Percentiles rank a stretch among this genome's conserved stretches.
Evolutionary conservation across 495 filamentous ascomycete species (phyloP).

Genomic region (Aspergillus panamensis): DNA sequence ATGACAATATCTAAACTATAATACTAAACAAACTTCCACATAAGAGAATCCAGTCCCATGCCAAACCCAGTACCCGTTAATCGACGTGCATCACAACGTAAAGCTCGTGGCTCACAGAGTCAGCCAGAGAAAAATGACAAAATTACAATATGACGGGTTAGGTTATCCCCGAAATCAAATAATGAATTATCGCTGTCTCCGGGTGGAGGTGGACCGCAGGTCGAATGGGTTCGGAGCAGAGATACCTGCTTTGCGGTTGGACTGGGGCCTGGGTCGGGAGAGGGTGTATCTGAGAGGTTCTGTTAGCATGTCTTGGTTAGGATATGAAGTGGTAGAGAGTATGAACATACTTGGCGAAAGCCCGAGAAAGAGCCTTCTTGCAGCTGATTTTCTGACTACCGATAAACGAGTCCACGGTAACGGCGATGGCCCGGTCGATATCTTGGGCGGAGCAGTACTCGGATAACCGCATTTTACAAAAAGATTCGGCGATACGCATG

Average conservation of each 20-base stretch:
- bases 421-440: slow-evolving; percentile 95
- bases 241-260: slow-evolving; percentile 44
- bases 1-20: slow-evolving; percentile 1
- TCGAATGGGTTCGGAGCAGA: slow-evolving; percentile 30
- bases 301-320: slow-evolving; percentile 17
- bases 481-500: slow-evolving; percentile 87
- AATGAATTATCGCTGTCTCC: neutral
- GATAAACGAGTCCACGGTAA: slow-evolving; percentile 94
- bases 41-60: neutral
- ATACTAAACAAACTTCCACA: neutral
- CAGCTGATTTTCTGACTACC: slow-evolving; percentile 94
- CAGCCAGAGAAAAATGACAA: neutral
- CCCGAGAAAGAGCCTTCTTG: slow-evolving; percentile 93
- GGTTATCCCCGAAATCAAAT: neutral
- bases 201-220: neutral
- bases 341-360: slow-evolving; percentile 86
- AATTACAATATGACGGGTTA: neutral
- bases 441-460: slow-evolving; percentile 88
- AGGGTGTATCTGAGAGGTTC: slow-evolving; percentile 41
- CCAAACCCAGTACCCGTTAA: neutral
- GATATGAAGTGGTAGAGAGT: neutral
- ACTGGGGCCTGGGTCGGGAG: slow-evolving; percentile 44
- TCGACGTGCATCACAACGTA: neutral
- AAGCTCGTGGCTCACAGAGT: neutral
- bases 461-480: slow-evolving; percentile 92